Evolutionary conservation across 495 filamentous ascomycete species (phyloP), one percentile per base, ranked within the genome.

Genomic region (Cladorrhinum samala): DNA sequence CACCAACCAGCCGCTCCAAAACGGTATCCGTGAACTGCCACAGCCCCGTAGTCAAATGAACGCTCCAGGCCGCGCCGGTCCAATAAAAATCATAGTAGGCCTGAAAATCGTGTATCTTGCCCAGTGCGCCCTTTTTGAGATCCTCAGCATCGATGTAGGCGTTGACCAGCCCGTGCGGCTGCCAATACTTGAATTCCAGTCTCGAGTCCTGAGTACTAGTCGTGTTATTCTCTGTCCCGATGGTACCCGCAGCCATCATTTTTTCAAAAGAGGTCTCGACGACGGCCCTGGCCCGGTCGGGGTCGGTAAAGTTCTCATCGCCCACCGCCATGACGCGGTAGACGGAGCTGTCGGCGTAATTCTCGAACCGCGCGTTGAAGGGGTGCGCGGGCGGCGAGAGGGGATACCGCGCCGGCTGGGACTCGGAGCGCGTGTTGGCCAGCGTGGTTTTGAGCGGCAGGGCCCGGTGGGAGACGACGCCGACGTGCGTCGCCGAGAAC

Each of bases 61-160:
- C 66, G 3, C 60, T 60, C 46, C 69, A 73, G 9, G 70, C 64
- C 23, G 63, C 65, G 16, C 72, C 71, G 2, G 72, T 73, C 55
- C 68, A 77, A 64, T 67, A 75, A 11, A 72, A 75, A 14, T 54
- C 62, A 20, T 64, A 59, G 36, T 64, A 52, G 20, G 70, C 72
- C 55, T 77, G 72, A 4, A 75, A 56, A 7, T 57, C 62, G 30
- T 73, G 65, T 18, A 74, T 41, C 40, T 65, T 51, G 55, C 67
- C 60, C 16, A 68, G 68, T 39, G 72, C 72, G 0, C 72, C 72
- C 18, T 42, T 41, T 36, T 61, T 55, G 39, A 73, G 51, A 21
- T 67, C 61, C 16, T 69, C 64, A 2, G 53, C 52, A 3, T 68
- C 55, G 2, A 62, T 64, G 2, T 60, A 62, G 17, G 63, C 60